A percentile compares a stretch with the other conserved stretches of the same genome.
Conservation (phyloP, 208 protist genomes). For the Trypanosoma vivax region DNA sequence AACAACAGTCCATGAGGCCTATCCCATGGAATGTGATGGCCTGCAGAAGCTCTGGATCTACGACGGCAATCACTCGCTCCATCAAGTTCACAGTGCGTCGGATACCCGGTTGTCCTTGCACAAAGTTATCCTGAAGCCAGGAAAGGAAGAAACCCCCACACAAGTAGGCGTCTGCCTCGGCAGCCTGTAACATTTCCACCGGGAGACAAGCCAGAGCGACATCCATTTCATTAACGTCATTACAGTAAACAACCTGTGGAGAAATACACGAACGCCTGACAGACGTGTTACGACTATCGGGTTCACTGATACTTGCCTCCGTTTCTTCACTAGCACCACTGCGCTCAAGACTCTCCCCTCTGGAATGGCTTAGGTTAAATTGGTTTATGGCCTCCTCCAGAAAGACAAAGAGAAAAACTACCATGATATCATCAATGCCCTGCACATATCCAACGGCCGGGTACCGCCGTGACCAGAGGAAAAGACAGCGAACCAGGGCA, state of each 20-base stretch:
- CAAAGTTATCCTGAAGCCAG: slow-evolving; percentile 88
- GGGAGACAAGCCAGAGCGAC: not conserved
- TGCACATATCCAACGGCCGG: slow-evolving; percentile 93
- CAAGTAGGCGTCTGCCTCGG: slow-evolving; percentile 91
- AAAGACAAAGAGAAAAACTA: slow-evolving; percentile 90
- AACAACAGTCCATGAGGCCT: slow-evolving; percentile 73
- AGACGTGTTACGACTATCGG: not conserved
- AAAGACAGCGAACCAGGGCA: slow-evolving; percentile 85
- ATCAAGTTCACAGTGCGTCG: slow-evolving; percentile 52
- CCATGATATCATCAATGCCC: slow-evolving; percentile 93
- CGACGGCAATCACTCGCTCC: slow-evolving; percentile 30
- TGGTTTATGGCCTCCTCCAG: slow-evolving; percentile 52
- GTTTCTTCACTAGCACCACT: not conserved
- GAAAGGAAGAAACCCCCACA: slow-evolving; percentile 83
- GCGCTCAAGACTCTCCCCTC: not conserved
- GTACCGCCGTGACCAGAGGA: slow-evolving; percentile 90
- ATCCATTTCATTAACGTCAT: slow-evolving; percentile 5
- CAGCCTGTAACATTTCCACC: slow-evolving; percentile 7
- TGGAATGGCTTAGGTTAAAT: slow-evolving; percentile 2
- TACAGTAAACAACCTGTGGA: slow-evolving; percentile 2
- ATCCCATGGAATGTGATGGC: slow-evolving; percentile 20
- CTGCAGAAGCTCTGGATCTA: slow-evolving; percentile 1
- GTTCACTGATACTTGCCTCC: not conserved
- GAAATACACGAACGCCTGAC: not conserved
- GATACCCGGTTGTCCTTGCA: slow-evolving; percentile 83